Percentiles rank a stretch among this genome's conserved stretches.
Evolutionary conservation across 1,284 basidiomycete species (phyloP).

Genomic region (Coriolopsis trogii): DNA sequence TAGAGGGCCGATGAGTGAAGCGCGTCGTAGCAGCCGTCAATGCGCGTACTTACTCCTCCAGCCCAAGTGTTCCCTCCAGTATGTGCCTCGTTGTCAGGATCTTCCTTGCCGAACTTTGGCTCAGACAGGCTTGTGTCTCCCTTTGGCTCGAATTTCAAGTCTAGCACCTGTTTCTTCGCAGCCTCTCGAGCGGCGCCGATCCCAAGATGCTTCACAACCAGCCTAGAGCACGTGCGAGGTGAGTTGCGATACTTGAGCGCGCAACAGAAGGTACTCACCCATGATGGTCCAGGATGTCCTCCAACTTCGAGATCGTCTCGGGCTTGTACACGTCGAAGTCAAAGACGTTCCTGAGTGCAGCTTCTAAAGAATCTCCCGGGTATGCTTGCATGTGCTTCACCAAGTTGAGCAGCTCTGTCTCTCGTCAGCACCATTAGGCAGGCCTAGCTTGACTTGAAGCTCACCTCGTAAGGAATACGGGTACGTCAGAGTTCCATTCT

Average conservation of each 20-base stretch:
- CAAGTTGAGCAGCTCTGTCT: slow-evolving; percentile 63
- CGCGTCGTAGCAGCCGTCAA: background rate
- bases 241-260: too few species aligned
- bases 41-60: slow-evolving; percentile 51
- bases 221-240: slow-evolving; percentile 24
- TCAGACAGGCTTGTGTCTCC: slow-evolving; percentile 46
- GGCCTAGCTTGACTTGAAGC: background rate
- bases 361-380: slow-evolving; percentile 56
- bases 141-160: slow-evolving; percentile 59
- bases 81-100: slow-evolving; percentile 54
- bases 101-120: slow-evolving; percentile 64
- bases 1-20: background rate
- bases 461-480: slow-evolving; percentile 68
- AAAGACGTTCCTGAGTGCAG: slow-evolving; percentile 62
- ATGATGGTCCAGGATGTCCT: slow-evolving; percentile 57
- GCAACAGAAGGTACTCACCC: slow-evolving; percentile 47
- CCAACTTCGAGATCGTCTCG: slow-evolving; percentile 62
- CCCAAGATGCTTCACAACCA: slow-evolving; percentile 55
- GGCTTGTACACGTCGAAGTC: slow-evolving; percentile 70
- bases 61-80: slow-evolving; percentile 63
- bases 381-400: slow-evolving; percentile 64
- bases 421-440: background rate
- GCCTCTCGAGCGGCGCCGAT: slow-evolving; percentile 57
- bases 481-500: slow-evolving; percentile 57
- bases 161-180: slow-evolving; percentile 50